phyloP scores from a whole-genome alignment of 2,329 filamentous ascomycete species.

The Fusarium austroafricanum region DNA sequence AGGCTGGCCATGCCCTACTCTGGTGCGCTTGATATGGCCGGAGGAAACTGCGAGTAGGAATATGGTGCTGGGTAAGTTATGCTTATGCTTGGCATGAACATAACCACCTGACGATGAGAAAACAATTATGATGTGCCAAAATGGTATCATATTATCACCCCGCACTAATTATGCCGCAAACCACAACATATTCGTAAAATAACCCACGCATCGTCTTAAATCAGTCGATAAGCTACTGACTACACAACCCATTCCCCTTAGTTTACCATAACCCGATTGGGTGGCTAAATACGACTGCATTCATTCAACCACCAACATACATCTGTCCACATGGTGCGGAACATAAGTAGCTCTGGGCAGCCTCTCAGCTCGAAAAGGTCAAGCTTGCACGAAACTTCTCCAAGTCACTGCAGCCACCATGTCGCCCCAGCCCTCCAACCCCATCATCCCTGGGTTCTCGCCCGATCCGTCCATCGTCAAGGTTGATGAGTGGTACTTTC shows the following conservation, averaged over 20 bases:
- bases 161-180: not conserved
- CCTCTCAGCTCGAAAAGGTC: not conserved
- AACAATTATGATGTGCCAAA: no score
- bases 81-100: no score
- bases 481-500: constrained; percentile 21
- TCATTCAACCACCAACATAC: not conserved
- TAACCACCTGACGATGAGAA: no score
- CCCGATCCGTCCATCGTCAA: constrained; percentile 23
- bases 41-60: no score
- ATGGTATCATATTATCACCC: no score
- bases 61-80: no score
- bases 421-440: constrained; percentile 8
- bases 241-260: not conserved
- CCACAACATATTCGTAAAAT: not conserved
- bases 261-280: not conserved
- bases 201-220: not conserved
- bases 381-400: not conserved
- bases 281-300: constrained; percentile 1
- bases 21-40: no score
- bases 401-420: not conserved
- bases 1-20: no score
- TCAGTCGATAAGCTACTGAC: accelerated
- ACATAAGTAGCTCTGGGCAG: constrained; percentile 13
- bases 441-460: constrained; percentile 24
- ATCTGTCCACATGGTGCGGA: not conserved